Base-by-base conservation (phyloP, 1,284 basidiomycete genomes). In the Kalmanozyma brasiliensis region DNA sequence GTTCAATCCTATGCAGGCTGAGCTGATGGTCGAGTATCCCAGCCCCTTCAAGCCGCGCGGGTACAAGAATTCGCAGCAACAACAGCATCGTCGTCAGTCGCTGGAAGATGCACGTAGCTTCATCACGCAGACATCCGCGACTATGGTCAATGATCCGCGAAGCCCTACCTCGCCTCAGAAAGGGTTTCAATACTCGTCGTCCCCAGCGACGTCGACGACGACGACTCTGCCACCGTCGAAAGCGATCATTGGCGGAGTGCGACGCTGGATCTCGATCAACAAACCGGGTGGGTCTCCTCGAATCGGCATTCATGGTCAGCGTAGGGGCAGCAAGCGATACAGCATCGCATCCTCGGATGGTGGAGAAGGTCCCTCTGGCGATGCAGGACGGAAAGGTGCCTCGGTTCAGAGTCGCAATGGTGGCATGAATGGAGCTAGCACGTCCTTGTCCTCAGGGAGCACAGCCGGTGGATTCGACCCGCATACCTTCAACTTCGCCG, bases 201-300 rank as follows among this genome's bases (percentile, higher is more conserved):
- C 49, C 17, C 49, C 56, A 7, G 33, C 46, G 4, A 22, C 44
- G 8, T 44, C 57, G 7, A 41, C 44, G 16, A 32, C 34, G 26
- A 45, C 49, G 2, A n/a, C n/a, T n/a, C 42, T 52, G 29, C 49
- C 58, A 20, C 71, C 61, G 3, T 71, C 68, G 13, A 67, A 63
- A 20, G 74, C 73, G 9, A 58, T 77, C 23, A 74, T 77, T 8
- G 76, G 76, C 22, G 76, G 76, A 8, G 76, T 77, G 2, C 42
- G 62, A 26, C 51, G 76, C 19, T 77, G 76, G 76, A 77, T 77
- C 45, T 68, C 63, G 34, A 62, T 77, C 52, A 77, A 77, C 41
- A 45, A 53, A 23, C 52, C 67, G 13, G 52, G 59, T 33, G 47
- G 56, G 2, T 61, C 58, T 14, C 49, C 52, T 0, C 60, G 47